Evolutionary conservation across 208 protist genomes (phyloP).

Genomic region (Leishmania tarentolae): DNA sequence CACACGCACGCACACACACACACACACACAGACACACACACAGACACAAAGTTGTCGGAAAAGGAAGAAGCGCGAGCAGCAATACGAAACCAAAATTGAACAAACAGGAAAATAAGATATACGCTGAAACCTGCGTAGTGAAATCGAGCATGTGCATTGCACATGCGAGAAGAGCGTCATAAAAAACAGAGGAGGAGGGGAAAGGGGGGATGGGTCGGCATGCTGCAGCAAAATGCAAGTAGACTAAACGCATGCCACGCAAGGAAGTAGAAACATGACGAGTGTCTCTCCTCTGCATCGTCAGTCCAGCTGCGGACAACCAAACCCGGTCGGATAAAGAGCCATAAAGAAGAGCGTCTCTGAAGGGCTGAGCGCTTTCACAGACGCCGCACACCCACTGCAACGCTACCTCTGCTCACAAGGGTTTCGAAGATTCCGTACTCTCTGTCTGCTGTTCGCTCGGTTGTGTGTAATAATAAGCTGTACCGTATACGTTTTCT

Average conservation of each 20-base stretch:
- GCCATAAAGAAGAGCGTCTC: neutral
- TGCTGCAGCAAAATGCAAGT: neutral
- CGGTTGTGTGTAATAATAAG: neutral
- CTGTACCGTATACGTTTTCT: neutral
- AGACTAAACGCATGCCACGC: neutral
- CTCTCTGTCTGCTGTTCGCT: neutral
- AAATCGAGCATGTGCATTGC: neutral
- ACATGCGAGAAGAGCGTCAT: neutral
- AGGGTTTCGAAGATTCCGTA: neutral
- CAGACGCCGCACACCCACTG: neutral
- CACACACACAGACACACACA: too few species aligned
- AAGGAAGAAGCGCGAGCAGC: neutral
- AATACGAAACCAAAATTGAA: neutral
- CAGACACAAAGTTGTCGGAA: too few species aligned
- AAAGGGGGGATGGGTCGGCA: too few species aligned
- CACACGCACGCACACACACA: too few species aligned
- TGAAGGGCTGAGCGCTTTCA: neutral
- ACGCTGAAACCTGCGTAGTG: neutral
- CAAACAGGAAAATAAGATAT: neutral
- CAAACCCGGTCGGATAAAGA: neutral
- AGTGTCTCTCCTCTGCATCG: neutral
- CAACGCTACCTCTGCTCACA: neutral
- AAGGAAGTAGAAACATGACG: neutral
- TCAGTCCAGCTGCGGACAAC: neutral
- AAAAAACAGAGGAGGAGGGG: neutral